Evolutionary conservation across 768 basidiomycete genomes (phyloP).

Genomic region (Kwoniella bestiolae): DNA sequence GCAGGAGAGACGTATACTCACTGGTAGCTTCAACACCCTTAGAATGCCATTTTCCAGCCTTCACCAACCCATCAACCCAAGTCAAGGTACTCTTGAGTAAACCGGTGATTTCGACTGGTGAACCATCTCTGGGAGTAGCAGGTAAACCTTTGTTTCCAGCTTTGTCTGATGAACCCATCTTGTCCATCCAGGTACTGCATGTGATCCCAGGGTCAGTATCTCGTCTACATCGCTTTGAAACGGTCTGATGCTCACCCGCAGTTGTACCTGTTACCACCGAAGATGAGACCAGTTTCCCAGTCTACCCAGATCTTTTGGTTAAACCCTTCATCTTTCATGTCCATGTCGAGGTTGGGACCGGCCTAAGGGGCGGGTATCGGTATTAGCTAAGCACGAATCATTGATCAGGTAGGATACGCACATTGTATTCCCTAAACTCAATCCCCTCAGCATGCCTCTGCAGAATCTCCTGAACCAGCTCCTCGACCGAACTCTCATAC

Average conservation of each 20-base stretch:
- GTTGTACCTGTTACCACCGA: slow-evolving; percentile 73
- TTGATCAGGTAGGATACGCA: slow-evolving; percentile 14
- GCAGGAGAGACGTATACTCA: slow-evolving; percentile 60
- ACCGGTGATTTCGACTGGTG: slow-evolving; percentile 94
- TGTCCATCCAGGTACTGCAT: slow-evolving; percentile 64
- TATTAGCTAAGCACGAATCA: not conserved
- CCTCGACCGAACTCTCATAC: slow-evolving; percentile 81
- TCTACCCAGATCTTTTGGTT: slow-evolving; percentile 92
- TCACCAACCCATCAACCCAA: slow-evolving; percentile 77
- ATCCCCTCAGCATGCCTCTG: slow-evolving; percentile 93
- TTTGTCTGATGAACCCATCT: slow-evolving; percentile 91
- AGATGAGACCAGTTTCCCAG: slow-evolving; percentile 88
- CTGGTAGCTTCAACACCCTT: slow-evolving; percentile 80
- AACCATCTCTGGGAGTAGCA: slow-evolving; percentile 94
- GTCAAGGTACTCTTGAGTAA: slow-evolving; percentile 87
- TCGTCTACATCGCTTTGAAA: too few relatives aligned
- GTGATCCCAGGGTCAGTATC: too few relatives aligned
- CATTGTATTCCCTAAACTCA: slow-evolving; percentile 88
- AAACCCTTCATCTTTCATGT: slow-evolving; percentile 92
- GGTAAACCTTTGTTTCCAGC: slow-evolving; percentile 94
- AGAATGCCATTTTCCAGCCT: slow-evolving; percentile 77
- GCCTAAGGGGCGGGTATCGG: slow-evolving; percentile 59
- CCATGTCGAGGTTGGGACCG: slow-evolving; percentile 93
- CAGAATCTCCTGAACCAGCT: slow-evolving; percentile 93
- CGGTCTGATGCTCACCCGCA: slow-evolving; percentile 55